Evolutionary conservation across 495 filamentous ascomycete species (phyloP).

Genomic region (Parathielavia appendiculata): DNA sequence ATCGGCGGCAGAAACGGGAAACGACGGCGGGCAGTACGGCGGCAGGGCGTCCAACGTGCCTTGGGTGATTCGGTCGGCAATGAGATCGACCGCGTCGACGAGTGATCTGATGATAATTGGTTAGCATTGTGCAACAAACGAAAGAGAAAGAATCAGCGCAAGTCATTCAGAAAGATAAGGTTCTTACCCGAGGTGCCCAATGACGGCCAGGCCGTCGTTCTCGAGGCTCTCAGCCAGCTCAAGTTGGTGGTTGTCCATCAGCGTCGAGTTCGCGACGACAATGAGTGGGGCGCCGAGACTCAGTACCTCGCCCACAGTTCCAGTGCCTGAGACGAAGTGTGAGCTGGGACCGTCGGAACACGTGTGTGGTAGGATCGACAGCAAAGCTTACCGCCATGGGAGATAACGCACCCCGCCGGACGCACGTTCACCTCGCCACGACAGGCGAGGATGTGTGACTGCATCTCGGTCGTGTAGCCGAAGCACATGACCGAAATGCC

Average conservation of each 20-base stretch:
- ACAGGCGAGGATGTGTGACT: conserved; percentile 48
- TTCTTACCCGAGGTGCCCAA: conserved; percentile 59
- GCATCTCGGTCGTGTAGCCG: conserved; percentile 55
- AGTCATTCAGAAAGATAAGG: background rate
- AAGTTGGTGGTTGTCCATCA: conserved; percentile 88
- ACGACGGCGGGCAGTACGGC: conserved; percentile 28
- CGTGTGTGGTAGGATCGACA: background rate
- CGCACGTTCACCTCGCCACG: conserved; percentile 25
- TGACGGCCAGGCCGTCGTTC: conserved; percentile 61
- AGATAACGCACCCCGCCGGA: conserved; percentile 65
- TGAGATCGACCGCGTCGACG: conserved; percentile 23
- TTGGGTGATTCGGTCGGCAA: conserved; percentile 19
- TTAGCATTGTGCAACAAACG: conserved; percentile 1
- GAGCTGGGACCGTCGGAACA: conserved; percentile 10
- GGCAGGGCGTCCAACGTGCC: conserved; percentile 28
- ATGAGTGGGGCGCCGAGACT: conserved; percentile 62
- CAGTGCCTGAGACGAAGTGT: conserved; percentile 58
- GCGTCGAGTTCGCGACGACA: conserved; percentile 75
- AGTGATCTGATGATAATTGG: conserved; percentile 25
- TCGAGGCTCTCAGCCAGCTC: conserved; percentile 75
- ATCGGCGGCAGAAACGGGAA: conserved; percentile 29
- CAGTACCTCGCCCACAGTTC: conserved; percentile 79
- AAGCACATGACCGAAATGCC: conserved; percentile 55
- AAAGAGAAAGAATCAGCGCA: background rate
- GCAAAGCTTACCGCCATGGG: conserved; percentile 69